Evolutionary conservation across 2,329 filamentous ascomycete species (phyloP).

Genomic region (Pyrenophora graminea): DNA sequence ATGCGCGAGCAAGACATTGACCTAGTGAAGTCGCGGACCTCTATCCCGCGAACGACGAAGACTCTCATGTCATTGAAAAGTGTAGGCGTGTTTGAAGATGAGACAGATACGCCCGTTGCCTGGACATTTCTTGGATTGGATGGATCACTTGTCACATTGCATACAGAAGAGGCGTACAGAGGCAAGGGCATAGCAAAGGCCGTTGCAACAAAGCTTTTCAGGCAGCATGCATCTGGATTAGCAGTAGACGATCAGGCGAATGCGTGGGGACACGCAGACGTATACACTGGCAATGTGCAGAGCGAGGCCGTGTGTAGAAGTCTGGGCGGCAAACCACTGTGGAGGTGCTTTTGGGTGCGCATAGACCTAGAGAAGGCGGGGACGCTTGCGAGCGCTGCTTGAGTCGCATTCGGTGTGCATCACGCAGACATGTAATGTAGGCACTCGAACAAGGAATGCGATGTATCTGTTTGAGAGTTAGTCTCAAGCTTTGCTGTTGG

Average conservation of each 20-base stretch:
- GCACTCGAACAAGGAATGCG: background rate
- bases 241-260: slow-evolving; percentile 48
- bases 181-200: slow-evolving; percentile 66
- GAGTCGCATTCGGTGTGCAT: slow-evolving; percentile 1
- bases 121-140: slow-evolving; percentile 70
- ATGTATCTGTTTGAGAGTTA: slow-evolving; percentile 29
- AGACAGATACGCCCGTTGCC: slow-evolving; percentile 57
- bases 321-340: slow-evolving; percentile 60
- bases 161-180: slow-evolving; percentile 64
- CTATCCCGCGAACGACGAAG: slow-evolving; percentile 59
- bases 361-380: slow-evolving; percentile 45
- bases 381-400: slow-evolving; percentile 16
- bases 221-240: slow-evolving; percentile 44
- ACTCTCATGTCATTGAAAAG: slow-evolving; percentile 49
- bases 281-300: slow-evolving; percentile 62
- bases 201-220: slow-evolving; percentile 63
- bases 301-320: slow-evolving; percentile 67
- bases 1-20: slow-evolving; percentile 59
- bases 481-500: slow-evolving; percentile 10
- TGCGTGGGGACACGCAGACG: slow-evolving; percentile 65
- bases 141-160: slow-evolving; percentile 63
- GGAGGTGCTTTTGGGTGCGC: slow-evolving; percentile 63
- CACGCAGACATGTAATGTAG: slow-evolving; percentile 2
- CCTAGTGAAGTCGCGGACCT: slow-evolving; percentile 54
- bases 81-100: slow-evolving; percentile 50